Percentiles rank a stretch among this genome's conserved stretches.
phyloP scores from a whole-genome alignment of 2,329 filamentous ascomycete genomes.

The Sporothrix phasma region DNA sequence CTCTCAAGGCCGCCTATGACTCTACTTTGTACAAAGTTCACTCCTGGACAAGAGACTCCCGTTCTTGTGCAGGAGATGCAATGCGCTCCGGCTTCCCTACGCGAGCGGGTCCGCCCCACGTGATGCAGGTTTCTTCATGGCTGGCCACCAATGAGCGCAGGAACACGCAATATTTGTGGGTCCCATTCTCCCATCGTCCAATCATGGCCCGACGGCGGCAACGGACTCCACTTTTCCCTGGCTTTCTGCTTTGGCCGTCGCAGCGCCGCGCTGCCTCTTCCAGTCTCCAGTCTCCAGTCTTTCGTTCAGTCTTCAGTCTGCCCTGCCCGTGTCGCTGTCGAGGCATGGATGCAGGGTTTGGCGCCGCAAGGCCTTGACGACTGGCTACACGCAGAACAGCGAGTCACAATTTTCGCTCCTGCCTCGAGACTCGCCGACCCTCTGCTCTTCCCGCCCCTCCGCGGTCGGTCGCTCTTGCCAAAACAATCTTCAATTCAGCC shows the following conservation, averaged over 20 bases:
- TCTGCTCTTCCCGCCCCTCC: constrained; percentile 19
- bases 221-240: background rate
- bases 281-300: too few species aligned
- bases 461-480: constrained; percentile 17
- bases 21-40: too few species aligned
- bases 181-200: background rate
- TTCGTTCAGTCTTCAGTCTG: too few species aligned
- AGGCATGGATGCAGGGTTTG: background rate
- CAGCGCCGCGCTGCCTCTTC: background rate
- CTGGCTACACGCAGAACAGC: background rate
- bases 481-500: constrained; percentile 14
- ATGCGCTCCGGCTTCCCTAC: too few species aligned
- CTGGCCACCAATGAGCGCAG: constrained; percentile 3
- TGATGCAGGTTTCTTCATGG: constrained; percentile 5
- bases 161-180: background rate
- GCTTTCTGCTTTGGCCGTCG: constrained; percentile 2
- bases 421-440: constrained; percentile 5
- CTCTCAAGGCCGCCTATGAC: too few species aligned
- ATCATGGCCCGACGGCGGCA: background rate
- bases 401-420: constrained; percentile 5
- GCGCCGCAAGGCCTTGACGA: background rate
- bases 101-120: constrained; percentile 8
- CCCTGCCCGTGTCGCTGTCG: background rate
- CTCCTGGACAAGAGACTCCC: too few species aligned
- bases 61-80: too few species aligned